Conservation (phyloP, 768 basidiomycete species). For the Phaffia tasmanica region DNA sequence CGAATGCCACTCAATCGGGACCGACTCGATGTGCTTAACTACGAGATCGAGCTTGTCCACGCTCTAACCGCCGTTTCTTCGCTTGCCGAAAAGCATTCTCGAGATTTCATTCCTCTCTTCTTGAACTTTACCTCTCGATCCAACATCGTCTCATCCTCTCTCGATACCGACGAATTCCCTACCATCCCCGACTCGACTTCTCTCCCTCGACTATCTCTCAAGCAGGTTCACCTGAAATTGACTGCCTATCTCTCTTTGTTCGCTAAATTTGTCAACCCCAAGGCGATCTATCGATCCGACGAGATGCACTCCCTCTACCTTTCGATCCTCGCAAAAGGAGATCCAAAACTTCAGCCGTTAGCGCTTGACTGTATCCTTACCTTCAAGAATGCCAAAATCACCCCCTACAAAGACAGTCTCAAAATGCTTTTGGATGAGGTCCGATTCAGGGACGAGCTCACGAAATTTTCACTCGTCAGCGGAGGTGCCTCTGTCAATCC, state of each 20-base stretch:
- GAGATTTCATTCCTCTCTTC: constrained; percentile 77
- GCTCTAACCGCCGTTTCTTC: constrained; percentile 57
- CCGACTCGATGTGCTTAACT: constrained; percentile 61
- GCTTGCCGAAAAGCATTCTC: constrained; percentile 75
- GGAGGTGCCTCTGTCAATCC: constrained; percentile 45
- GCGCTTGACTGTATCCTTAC: constrained; percentile 69
- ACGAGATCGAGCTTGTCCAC: constrained; percentile 67
- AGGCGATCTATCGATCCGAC: constrained; percentile 61
- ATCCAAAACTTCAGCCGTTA: constrained; percentile 60
- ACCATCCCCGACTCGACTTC: constrained; percentile 21
- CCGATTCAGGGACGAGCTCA: constrained; percentile 78
- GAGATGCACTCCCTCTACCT: constrained; percentile 57
- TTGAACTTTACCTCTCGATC: constrained; percentile 40
- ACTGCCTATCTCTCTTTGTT: constrained; percentile 71
- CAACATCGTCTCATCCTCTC: constrained; percentile 9
- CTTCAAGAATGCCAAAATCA: constrained; percentile 57
- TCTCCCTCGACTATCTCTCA: neutral
- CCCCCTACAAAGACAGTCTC: constrained; percentile 54
- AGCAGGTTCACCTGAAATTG: constrained; percentile 39
- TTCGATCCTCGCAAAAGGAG: constrained; percentile 71
- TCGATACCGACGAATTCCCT: constrained; percentile 27
- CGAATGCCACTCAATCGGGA: constrained; percentile 37
- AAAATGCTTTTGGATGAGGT: constrained; percentile 66
- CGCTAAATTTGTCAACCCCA: constrained; percentile 85
- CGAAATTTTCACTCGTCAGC: constrained; percentile 54